Evolutionary conservation across 1,284 basidiomycete genomes (phyloP).

Genomic region (Rhodotorula sp.): DNA sequence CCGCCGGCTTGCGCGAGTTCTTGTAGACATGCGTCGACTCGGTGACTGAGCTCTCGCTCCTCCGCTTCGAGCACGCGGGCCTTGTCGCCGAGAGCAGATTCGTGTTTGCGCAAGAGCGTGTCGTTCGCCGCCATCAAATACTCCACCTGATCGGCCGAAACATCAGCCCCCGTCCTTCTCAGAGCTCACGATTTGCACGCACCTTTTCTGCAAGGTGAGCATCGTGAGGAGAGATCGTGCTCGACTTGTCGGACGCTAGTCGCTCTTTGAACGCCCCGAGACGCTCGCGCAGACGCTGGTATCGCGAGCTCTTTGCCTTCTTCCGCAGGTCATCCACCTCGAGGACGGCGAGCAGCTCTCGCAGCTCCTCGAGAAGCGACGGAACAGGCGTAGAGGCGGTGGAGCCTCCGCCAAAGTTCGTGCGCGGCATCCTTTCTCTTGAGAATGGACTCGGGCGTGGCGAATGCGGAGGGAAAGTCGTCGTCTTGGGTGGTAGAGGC

Average conservation of each 20-base stretch:
- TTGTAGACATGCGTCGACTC: neutral
- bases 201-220: conserved; percentile 6
- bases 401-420: too few relatives aligned
- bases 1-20: neutral
- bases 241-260: neutral
- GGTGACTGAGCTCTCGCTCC: neutral
- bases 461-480: neutral
- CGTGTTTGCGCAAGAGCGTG: neutral
- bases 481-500: neutral
- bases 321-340: neutral
- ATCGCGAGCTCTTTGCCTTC: neutral
- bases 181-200: neutral
- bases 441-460: neutral
- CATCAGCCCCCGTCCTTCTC: too few relatives aligned
- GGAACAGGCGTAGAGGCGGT: neutral
- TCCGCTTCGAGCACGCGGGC: neutral
- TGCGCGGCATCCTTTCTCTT: too few relatives aligned
- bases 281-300: neutral
- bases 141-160: neutral
- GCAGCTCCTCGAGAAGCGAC: neutral
- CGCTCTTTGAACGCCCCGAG: neutral
- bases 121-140: conserved; percentile 1
- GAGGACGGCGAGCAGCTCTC: neutral
- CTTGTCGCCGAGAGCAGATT: neutral
- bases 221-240: neutral